Base-by-base conservation (phyloP, 2,329 filamentous ascomycete genomes). In the Nothophaeocryptopus gaeumannii region DNA sequence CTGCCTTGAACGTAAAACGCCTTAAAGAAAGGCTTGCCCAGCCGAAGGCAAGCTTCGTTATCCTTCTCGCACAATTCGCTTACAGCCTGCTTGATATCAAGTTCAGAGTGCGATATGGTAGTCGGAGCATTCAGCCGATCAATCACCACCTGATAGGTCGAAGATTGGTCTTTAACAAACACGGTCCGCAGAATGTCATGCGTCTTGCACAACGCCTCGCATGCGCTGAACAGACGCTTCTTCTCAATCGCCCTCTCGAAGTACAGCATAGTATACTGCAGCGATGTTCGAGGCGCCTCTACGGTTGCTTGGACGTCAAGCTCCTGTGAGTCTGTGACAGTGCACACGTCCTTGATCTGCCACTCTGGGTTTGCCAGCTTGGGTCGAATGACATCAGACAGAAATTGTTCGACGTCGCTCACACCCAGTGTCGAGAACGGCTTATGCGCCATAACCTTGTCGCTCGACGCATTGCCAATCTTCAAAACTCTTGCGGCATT, bases 151-250 rank as follows among this genome's bases (percentile, higher is more conserved):
- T 26, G 20, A 7, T 26, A 26, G 4, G 20, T 26, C 7, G 20
- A 4, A 7, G 20, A 26, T 26, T 26, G 20, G 20, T 26, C 20
- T 0, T 70, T 64, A 2, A 77, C 69, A 47, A 83, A 83, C 0
- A 75, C 73, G 0, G 81, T 81, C 15, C 79, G 75, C 7, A 84
- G 69, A 26, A 79, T 77, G 68, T 73, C 63, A 78, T 54, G 54
- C 9, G 51, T 45, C 31, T 58, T 48, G 12, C 50, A 26, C 29
- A 59, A 44, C 11, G 53, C 44, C 32, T 50, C 57, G 34, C 54
- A 56, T 15, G 58, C 52, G 20, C 51, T 46, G 38, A 54, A 50
- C 3, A 63, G 49, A 14, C 58, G 52, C 12, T 45, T 32, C 13
- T 62, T 29, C 20, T 63, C 61, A 4, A 63, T 45, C 14, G 51